A percentile compares a stretch with the other conserved stretches of the same genome.
Conservation (phyloP, 495 filamentous ascomycete genomes). For the Bathelium albidoporum region DNA sequence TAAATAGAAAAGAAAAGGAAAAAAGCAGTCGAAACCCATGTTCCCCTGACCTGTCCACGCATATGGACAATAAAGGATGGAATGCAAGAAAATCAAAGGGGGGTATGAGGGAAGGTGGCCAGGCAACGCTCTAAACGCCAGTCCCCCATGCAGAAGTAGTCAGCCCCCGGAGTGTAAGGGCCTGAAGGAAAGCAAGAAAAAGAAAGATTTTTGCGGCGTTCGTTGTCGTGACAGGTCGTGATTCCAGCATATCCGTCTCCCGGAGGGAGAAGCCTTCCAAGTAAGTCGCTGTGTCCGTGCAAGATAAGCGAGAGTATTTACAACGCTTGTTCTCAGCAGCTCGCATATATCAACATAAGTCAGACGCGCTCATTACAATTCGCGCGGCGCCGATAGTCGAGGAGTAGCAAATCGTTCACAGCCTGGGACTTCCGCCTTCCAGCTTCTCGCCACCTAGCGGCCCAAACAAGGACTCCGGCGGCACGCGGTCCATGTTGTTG, state of each 20-base stretch:
- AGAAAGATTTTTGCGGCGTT: background rate
- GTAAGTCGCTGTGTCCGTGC: background rate
- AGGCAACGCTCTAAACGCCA: background rate
- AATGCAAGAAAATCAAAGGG: background rate
- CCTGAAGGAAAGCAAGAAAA: background rate
- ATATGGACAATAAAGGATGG: background rate
- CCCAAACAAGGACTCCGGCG: constrained; percentile 70
- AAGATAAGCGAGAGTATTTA: background rate
- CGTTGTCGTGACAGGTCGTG: background rate
- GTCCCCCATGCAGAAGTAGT: background rate
- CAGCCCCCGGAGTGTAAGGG: background rate
- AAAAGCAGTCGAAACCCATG: background rate
- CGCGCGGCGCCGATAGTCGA: background rate
- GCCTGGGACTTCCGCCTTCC: background rate
- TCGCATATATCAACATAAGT: background rate
- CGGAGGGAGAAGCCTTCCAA: background rate
- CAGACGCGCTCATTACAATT: background rate
- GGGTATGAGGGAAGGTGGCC: too few relatives aligned
- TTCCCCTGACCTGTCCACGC: background rate
- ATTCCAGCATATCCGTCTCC: background rate
- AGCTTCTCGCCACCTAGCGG: constrained; percentile 22
- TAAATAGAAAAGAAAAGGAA: background rate
- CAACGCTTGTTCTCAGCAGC: background rate
- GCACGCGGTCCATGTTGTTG: constrained; percentile 66
- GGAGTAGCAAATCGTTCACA: background rate